These are phyloP conservation scores for Hypoxylon perforatum DNA, from an alignment of 495 filamentous ascomycete genomes.

Conservation along the genomic window DNA sequence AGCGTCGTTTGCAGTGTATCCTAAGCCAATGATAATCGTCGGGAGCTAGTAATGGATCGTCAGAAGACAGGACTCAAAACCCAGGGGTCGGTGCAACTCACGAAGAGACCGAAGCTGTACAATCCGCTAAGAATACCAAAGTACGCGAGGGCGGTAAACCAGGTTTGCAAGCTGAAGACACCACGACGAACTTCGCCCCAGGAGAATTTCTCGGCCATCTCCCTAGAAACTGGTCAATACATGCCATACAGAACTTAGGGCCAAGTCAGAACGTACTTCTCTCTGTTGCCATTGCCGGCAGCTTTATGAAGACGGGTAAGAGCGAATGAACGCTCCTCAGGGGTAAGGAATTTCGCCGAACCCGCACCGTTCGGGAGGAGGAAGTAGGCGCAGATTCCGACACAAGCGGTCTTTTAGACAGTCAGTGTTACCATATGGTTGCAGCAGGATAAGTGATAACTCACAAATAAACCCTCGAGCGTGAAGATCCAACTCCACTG, in stretches of 20 bases:
- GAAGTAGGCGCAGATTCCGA: conserved; percentile 66
- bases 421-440: not conserved
- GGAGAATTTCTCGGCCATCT: conserved; percentile 63
- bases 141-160: conserved; percentile 60
- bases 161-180: conserved; percentile 68
- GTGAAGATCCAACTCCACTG: conserved; percentile 67
- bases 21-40: conserved; percentile 72
- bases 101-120: conserved; percentile 66
- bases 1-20: conserved; percentile 69
- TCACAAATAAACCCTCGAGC: conserved; percentile 60
- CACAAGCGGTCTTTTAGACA: conserved; percentile 56
- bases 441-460: conserved; percentile 14
- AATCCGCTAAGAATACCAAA: conserved; percentile 58
- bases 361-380: conserved; percentile 68
- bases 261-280: conserved; percentile 36
- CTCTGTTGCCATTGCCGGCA: conserved; percentile 42
- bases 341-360: conserved; percentile 62
- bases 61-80: conserved; percentile 21
- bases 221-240: conserved; percentile 28
- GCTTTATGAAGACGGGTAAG: conserved; percentile 51
- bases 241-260: conserved; percentile 10
- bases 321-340: conserved; percentile 57
- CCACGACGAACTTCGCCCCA: conserved; percentile 74
- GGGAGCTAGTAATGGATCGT: conserved; percentile 69
- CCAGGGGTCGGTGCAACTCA: conserved; percentile 37